These are phyloP conservation scores for Cairneyella variabilis DNA, from an alignment of 495 filamentous ascomycete genomes.

Conservation along the genomic window DNA sequence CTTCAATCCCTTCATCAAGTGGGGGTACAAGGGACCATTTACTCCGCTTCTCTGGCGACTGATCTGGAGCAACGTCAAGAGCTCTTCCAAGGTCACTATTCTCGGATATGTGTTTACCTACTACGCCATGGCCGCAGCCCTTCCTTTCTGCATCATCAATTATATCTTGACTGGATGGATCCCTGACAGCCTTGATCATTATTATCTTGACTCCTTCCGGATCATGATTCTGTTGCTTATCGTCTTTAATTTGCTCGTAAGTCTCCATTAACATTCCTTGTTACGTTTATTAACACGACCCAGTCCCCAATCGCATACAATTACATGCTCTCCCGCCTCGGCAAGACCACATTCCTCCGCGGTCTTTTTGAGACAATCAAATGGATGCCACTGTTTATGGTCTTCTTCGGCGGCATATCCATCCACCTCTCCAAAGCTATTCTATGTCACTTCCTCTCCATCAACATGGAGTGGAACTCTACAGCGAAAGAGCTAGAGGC, in stretches of 20 bases:
- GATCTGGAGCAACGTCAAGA: slow-evolving; percentile 45
- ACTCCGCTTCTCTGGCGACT: slow-evolving; percentile 51
- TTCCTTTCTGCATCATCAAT: slow-evolving; percentile 56
- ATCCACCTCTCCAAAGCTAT: slow-evolving; percentile 57
- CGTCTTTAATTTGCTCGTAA: slow-evolving; percentile 30
- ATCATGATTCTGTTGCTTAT: slow-evolving; percentile 43
- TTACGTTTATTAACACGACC: no score
- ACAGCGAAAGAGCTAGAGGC: slow-evolving; percentile 57
- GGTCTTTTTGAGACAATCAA: slow-evolving; percentile 55
- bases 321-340: slow-evolving; percentile 13
- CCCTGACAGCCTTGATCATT: slow-evolving; percentile 44
- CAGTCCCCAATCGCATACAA: slow-evolving; percentile 14
- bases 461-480: slow-evolving; percentile 59
- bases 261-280: no score
- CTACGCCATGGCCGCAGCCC: slow-evolving; percentile 63
- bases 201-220: slow-evolving; percentile 50
- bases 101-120: slow-evolving; percentile 50
- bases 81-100: slow-evolving; percentile 55
- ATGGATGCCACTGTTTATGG: slow-evolving; percentile 56
- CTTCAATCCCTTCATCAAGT: slow-evolving; percentile 49
- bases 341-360: slow-evolving; percentile 14
- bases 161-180: slow-evolving; percentile 55
- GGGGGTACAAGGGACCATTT: slow-evolving; percentile 43
- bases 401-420: slow-evolving; percentile 61
- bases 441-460: slow-evolving; percentile 55